Evolutionary conservation across 1,284 basidiomycete species (phyloP).

Genomic region (Pseudozyma pruni): DNA sequence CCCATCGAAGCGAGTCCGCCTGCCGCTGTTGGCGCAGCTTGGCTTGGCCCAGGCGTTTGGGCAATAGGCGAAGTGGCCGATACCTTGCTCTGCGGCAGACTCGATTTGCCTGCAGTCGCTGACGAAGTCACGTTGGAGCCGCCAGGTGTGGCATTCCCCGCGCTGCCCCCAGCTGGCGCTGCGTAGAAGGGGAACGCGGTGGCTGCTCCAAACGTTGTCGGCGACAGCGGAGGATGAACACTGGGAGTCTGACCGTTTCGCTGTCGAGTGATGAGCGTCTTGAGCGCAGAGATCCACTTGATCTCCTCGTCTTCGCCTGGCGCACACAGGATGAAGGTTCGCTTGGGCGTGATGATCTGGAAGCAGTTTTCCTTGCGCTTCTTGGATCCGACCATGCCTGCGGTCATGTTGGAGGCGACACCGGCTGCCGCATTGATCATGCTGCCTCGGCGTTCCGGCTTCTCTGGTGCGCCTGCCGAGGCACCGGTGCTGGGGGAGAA

Average conservation of each 20-base stretch:
- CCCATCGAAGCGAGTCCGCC: conserved; percentile 30
- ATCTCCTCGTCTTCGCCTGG: conserved; percentile 98
- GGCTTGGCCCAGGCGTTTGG: too few species aligned
- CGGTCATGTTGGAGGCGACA: conserved; percentile 46
- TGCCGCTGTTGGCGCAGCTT: not conserved
- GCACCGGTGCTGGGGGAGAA: conserved; percentile 13
- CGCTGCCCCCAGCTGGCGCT: not conserved
- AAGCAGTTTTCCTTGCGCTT: conserved; percentile 76
- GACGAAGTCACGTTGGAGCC: conserved; percentile 12
- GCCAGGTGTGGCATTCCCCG: not conserved
- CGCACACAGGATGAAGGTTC: conserved; percentile 87
- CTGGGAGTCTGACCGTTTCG: conserved; percentile 39
- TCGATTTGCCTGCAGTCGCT: conserved; percentile 1
- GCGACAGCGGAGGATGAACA: conserved; percentile 25
- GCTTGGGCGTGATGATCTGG: conserved; percentile 95
- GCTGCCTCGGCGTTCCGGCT: conserved; percentile 38
- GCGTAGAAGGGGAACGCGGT: conserved; percentile 28
- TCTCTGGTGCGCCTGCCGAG: conserved; percentile 11
- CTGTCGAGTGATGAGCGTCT: conserved; percentile 78
- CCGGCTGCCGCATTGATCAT: conserved; percentile 49
- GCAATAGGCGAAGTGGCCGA: conserved; percentile 1
- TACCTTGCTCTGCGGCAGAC: conserved; percentile 3
- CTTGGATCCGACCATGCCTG: conserved; percentile 41
- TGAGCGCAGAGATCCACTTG: conserved; percentile 93
- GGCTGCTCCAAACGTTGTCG: conserved; percentile 11